Percentiles rank a stretch among this genome's conserved stretches.
phyloP scores from a whole-genome alignment of 73 alveolate species.

The Halteria grandinella region DNA sequence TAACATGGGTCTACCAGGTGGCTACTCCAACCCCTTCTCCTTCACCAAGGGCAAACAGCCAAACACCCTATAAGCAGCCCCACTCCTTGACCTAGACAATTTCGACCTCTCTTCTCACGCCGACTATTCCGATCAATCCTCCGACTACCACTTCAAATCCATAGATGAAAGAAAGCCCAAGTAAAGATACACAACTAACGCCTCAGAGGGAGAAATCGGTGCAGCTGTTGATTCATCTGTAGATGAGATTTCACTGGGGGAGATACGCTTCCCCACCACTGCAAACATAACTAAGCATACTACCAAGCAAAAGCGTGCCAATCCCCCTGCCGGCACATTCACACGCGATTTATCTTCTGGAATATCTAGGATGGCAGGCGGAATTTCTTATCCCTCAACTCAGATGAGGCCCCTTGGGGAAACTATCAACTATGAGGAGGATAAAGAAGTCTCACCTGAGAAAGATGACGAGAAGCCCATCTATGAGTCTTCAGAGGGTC shows the following conservation, averaged over 20 bases:
- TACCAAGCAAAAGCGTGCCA: not conserved
- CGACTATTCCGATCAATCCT: not conserved
- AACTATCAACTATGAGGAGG: constrained; percentile 32
- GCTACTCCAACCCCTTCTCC: constrained; percentile 31
- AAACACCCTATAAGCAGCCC: constrained; percentile 9
- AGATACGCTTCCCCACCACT: constrained; percentile 17
- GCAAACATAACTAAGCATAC: no score
- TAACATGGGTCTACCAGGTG: not conserved
- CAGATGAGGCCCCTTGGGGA: not conserved
- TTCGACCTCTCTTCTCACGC: constrained; percentile 36
- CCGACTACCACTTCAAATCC: not conserved
- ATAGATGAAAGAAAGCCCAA: not conserved
- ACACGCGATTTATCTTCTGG: no score
- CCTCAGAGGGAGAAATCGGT: constrained; percentile 8
- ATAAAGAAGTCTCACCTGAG: constrained; percentile 18
- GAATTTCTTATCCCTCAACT: not conserved
- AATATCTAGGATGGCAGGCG: no score
- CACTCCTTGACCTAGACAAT: constrained; percentile 25
- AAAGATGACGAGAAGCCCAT: constrained; percentile 34
- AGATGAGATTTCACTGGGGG: constrained; percentile 32
- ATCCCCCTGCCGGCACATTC: no score
- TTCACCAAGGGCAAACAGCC: not conserved
- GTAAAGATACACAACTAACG: not conserved
- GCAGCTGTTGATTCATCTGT: constrained; percentile 2
- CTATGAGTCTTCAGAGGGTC: constrained; percentile 15